phyloP scores from a whole-genome alignment of 2,329 filamentous ascomycete species.

The Botrytis byssoidea region DNA sequence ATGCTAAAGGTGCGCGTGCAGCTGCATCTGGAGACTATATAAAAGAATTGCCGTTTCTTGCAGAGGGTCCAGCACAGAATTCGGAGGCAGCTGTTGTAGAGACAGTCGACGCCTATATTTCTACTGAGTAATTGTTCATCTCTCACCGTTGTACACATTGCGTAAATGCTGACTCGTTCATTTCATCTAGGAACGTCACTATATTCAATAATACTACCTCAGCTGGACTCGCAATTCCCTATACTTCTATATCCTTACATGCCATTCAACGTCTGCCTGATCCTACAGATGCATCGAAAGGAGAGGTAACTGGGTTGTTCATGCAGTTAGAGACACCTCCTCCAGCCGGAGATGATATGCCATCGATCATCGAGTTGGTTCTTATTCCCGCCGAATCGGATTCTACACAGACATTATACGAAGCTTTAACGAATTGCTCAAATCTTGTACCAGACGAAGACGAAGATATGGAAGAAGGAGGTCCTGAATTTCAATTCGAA shows the following conservation, averaged over 20 bases:
- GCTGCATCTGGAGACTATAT: slow-evolving; percentile 56
- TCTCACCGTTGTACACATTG: neutral
- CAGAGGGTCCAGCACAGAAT: slow-evolving; percentile 35
- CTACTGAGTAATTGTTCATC: slow-evolving; percentile 50
- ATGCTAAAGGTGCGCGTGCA: slow-evolving; percentile 56
- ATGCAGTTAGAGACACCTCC: slow-evolving; percentile 67
- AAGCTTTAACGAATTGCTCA: slow-evolving; percentile 70
- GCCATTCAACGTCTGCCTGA: slow-evolving; percentile 61
- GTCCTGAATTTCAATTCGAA: slow-evolving; percentile 54
- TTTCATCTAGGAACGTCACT: slow-evolving; percentile 51
- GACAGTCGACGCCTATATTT: slow-evolving; percentile 52
- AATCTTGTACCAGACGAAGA: slow-evolving; percentile 71
- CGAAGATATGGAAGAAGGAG: slow-evolving; percentile 51
- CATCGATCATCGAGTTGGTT: slow-evolving; percentile 65
- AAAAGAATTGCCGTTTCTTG: slow-evolving; percentile 51
- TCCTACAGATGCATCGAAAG: slow-evolving; percentile 42
- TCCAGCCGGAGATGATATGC: slow-evolving; percentile 57
- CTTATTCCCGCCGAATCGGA: slow-evolving; percentile 50
- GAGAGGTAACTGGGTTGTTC: slow-evolving; percentile 53
- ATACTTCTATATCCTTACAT: slow-evolving; percentile 72
- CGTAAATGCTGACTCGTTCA: slow-evolving; percentile 19
- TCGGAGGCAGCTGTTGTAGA: slow-evolving; percentile 14
- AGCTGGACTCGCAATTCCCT: slow-evolving; percentile 67
- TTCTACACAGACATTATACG: slow-evolving; percentile 47
- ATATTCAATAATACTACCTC: slow-evolving; percentile 60